Conservation (phyloP, 441 rosid genomes). For the Populus hybrid region DNA sequence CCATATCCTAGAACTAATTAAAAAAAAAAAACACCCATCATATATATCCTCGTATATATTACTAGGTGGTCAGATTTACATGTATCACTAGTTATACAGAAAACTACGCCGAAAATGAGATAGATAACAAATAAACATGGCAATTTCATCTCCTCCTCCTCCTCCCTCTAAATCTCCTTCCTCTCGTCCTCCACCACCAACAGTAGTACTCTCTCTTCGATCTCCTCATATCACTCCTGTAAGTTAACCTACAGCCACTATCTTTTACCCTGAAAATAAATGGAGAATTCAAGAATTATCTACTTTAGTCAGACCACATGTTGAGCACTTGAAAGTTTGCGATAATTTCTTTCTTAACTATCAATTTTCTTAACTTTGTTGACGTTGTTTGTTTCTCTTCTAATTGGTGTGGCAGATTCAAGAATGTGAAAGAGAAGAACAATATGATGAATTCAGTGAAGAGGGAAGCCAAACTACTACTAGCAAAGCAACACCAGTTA, state of each 20-base stretch:
- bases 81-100: background rate
- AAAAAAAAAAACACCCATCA: no score
- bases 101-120: background rate
- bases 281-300: background rate
- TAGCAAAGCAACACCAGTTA: slow-evolving; percentile 35
- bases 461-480: slow-evolving; percentile 5
- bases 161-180: slow-evolving; percentile 41
- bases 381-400: background rate
- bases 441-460: slow-evolving; percentile 33
- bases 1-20: no score
- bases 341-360: background rate
- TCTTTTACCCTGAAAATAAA: background rate
- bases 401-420: slow-evolving; percentile 53
- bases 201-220: slow-evolving; percentile 29
- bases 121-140: slow-evolving; percentile 34
- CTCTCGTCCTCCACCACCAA: slow-evolving; percentile 33
- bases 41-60: no score
- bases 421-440: slow-evolving; percentile 60
- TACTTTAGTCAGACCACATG: background rate
- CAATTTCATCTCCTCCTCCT: slow-evolving; percentile 59
- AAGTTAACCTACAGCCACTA: slow-evolving; percentile 25
- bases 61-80: background rate
- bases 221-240: slow-evolving; percentile 68
- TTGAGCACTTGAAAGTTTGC: background rate
- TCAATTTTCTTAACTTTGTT: background rate